Conservation (phyloP, 768 basidiomycete genomes). For the Kwoniella shandongensis region DNA sequence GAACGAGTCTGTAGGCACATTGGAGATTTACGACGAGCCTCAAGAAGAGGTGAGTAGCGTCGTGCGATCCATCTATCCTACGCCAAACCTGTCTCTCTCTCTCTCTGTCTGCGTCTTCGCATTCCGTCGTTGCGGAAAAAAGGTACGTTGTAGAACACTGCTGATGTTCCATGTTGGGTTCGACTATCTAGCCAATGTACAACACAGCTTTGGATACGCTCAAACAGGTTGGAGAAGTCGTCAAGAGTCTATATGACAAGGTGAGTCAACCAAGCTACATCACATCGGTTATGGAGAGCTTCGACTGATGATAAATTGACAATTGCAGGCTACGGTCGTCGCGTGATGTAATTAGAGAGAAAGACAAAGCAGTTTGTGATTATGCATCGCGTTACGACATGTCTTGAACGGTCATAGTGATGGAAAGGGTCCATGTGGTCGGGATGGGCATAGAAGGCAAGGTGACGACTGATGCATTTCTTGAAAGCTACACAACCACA, state of each 20-base stretch:
- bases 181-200: slow-evolving; percentile 69
- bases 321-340: slow-evolving; percentile 4
- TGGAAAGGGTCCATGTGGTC: no score
- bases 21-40: slow-evolving; percentile 84
- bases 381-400: background rate
- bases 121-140: no score
- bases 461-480: no score
- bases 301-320: background rate
- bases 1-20: slow-evolving; percentile 90
- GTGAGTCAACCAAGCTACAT: no score
- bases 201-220: slow-evolving; percentile 84
- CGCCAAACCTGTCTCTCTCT: background rate
- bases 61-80: background rate
- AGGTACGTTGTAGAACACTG: no score
- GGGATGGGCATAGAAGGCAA: no score
- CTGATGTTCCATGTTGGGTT: background rate
- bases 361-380: background rate
- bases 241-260: slow-evolving; percentile 89
- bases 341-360: background rate
- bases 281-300: background rate
- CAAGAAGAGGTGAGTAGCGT: slow-evolving; percentile 71
- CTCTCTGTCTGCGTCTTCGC: background rate
- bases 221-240: slow-evolving; percentile 88
- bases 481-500: no score
- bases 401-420: background rate